Conservation (phyloP, 257 asterid genomes). For the Nicotiana tabacum region DNA sequence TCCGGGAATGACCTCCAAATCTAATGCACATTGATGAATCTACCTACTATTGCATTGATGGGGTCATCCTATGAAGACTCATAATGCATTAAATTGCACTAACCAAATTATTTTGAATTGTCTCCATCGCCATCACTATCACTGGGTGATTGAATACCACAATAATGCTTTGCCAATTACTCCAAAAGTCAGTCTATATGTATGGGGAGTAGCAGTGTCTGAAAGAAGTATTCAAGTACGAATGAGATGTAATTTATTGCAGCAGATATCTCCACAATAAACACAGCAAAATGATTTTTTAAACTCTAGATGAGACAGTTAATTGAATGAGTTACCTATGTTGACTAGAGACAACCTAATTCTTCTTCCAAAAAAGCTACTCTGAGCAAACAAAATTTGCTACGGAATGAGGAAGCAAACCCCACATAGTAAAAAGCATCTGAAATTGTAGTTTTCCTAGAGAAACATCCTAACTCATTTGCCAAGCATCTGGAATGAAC, state of each 20-base stretch:
- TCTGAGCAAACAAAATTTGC: not conserved
- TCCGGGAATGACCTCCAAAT: too few relatives aligned
- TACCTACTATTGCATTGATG: too few relatives aligned
- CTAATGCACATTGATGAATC: too few relatives aligned
- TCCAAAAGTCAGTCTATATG: too few relatives aligned
- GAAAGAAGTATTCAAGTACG: not conserved
- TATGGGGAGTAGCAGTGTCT: too few relatives aligned
- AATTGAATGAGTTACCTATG: not conserved
- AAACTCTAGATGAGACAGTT: not conserved
- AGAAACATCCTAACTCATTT: not conserved
- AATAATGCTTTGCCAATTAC: too few relatives aligned
- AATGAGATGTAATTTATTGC: not conserved
- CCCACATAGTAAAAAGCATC: not conserved
- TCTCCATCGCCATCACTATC: too few relatives aligned
- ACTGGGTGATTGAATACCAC: too few relatives aligned
- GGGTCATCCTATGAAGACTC: too few relatives aligned
- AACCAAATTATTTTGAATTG: too few relatives aligned
- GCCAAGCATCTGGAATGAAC: not conserved
- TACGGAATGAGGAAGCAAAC: not conserved
- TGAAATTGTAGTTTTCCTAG: not conserved
- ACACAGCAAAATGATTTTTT: not conserved
- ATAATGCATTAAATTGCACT: too few relatives aligned
- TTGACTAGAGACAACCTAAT: not conserved
- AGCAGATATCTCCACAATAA: not conserved
- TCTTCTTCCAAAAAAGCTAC: not conserved